Base-by-base conservation (phyloP, 2,329 filamentous ascomycete species). In the Penicillium sp. region DNA sequence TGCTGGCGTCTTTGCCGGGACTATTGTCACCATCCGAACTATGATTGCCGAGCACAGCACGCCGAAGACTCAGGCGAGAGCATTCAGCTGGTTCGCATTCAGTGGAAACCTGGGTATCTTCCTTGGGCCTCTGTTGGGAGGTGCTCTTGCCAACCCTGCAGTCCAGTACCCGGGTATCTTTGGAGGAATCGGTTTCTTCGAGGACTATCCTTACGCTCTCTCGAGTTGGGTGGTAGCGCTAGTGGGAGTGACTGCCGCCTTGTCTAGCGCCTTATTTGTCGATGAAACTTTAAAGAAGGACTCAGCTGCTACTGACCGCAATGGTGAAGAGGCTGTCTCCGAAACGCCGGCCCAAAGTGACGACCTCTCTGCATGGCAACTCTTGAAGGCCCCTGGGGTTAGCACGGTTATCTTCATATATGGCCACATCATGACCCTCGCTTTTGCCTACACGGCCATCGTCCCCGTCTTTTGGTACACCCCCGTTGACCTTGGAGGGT, bases 21-120 rank as follows among this genome's bases (percentile, higher is more conserved):
- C 86, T 7, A 80, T 90, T 48, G 84, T 93, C 52, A 89, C 90
- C 6, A 84, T 93, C 54, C 82, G 90, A 27, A 87, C 90, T 7
- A 92, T 93, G 88, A 80, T 93, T 29, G 83, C 84, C 19, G 90
- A 95, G 73, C 85, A 87, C 63, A 88, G 85, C 70, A 90, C 87
- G 0, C 75, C 82, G 5, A 81, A 83, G 60, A 92, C 87, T 0
- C 90, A 93, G 73, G 90, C 90, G 0, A 77, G 81, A 27, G 86
- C 87, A 0, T 95, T 93, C 68, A 87, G 87, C 67, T 89, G 86
- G 79, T 93, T 93, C 68, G 88, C 89, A 10, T 90, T 93, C 68
- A 79, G 83, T 0, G 85, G 86, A 5, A 93, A 93, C 62, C 22
- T 93, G 9, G 90, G 90, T 4, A 86, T 93, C 45, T 86, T 91